Evolutionary conservation across 305 asterid genomes (phyloP), one percentile per base, ranked within the genome.

Genomic region (Solanum hybrid): DNA sequence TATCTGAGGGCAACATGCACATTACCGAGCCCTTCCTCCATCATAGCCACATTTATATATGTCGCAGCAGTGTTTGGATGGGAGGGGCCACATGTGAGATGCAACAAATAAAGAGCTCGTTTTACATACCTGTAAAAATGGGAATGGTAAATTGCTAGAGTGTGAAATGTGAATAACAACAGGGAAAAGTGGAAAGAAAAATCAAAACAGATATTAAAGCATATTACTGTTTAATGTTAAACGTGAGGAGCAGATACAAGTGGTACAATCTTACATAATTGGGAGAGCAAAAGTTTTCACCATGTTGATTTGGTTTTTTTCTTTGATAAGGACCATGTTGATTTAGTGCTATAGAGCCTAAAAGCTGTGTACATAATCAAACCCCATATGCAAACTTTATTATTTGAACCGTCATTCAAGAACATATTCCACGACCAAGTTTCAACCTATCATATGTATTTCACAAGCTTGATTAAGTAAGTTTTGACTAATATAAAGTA

Each of bases 41-140:
- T 97, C 99, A 97, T 97, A 78, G 99, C 99, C 87, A 97, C 99
- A 94, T 97, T 97, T 91, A 97, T 96, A 93, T 97, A 97, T 91
- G 99, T 97, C 36, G 99, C 99, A 90, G 99, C 99, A 92, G 99
- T 97, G 94, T 97, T 97, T 89, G 99, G 99, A 92, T 97, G 99
- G 84, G 99, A 97, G 90, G 99, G 98, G 72, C 99, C 99, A 91
- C 99, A 97, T 6, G 99, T 97, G 91, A 97, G 98, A 92, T 97
- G 99, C 89, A 97, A 90, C 90, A 97, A 93, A 94, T 97, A 97
- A 91, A 97, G 91, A 75, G 99, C 99, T 91, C 99, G 95, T 92
- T 97, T 97, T 88, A 97, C 99, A 65, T 97, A 97, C 89, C 99
- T 97, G 90, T 82, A 92, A 90, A 61, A 89, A 93, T 82, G 85